phyloP scores from a whole-genome alignment of 2,329 filamentous ascomycete genomes.

The Seiridium unicorne region DNA sequence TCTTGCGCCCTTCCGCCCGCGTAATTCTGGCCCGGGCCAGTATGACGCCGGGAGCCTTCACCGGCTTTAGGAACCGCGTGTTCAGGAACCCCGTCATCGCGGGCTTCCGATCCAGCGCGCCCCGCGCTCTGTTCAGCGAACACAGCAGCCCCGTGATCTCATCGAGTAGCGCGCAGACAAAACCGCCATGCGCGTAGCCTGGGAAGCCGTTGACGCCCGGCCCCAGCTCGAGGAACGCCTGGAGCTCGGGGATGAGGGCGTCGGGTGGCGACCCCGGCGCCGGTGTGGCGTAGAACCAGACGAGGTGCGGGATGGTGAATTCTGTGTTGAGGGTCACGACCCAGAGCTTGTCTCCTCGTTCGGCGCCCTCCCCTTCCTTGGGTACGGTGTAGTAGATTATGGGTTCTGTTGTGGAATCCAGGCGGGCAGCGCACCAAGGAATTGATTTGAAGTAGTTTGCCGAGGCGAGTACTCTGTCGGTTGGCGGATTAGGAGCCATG shows the following conservation, averaged over 20 bases:
- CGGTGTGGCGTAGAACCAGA: not conserved
- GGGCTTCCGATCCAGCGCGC: slow-evolving; percentile 27
- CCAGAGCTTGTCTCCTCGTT: slow-evolving; percentile 1
- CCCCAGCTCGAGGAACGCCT: slow-evolving; percentile 27
- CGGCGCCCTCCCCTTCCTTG: not conserved
- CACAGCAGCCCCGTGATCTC: slow-evolving; percentile 40
- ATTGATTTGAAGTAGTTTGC: slow-evolving; percentile 20
- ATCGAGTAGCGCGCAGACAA: slow-evolving; percentile 45
- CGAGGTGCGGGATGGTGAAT: not conserved
- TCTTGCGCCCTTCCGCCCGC: slow-evolving; percentile 1
- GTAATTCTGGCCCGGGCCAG: not conserved
- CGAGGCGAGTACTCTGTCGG: not conserved
- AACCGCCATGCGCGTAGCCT: slow-evolving; percentile 44
- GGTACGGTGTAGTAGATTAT: not conserved
- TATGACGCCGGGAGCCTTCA: not conserved
- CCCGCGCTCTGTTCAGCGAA: slow-evolving; percentile 17
- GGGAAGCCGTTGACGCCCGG: slow-evolving; percentile 46
- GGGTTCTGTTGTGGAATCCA: not conserved
- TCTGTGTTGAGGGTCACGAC: slow-evolving; percentile 8
- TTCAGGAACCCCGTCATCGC: slow-evolving; percentile 5
- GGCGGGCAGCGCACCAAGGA: slow-evolving; percentile 6
- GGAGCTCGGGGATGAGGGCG: not conserved
- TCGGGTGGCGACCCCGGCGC: not conserved
- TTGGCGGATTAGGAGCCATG: not conserved
- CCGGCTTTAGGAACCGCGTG: not conserved